Evolutionary conservation across 2,329 filamentous ascomycete genomes (phyloP).

Genomic region (Mycocentrospora acerina): DNA sequence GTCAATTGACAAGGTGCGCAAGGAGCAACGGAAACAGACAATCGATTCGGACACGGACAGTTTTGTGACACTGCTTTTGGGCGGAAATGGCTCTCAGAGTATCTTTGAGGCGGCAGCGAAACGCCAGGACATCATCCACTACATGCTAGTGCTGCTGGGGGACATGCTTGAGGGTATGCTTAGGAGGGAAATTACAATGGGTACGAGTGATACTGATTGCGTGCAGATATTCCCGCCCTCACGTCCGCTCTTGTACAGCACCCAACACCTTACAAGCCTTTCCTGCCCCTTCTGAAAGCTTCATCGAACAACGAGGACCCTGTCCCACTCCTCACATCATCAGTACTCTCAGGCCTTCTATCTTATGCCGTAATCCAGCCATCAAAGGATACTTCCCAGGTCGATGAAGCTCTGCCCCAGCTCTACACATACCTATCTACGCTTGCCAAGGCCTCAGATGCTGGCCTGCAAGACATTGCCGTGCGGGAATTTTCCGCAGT

Average conservation of each 20-base stretch:
- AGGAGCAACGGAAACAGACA: conserved; percentile 81
- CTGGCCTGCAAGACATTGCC: conserved; percentile 90
- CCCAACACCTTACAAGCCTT: conserved; percentile 71
- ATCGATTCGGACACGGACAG: conserved; percentile 78
- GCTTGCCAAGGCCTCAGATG: conserved; percentile 81
- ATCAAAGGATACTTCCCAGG: conserved; percentile 60
- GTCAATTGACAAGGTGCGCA: conserved; percentile 93
- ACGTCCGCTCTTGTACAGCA: conserved; percentile 74
- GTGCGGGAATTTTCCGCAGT: conserved; percentile 88
- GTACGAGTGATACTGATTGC: conserved; percentile 16
- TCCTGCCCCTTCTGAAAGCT: conserved; percentile 80
- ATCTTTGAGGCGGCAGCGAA: conserved; percentile 80
- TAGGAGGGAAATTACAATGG: neutral
- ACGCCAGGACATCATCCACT: conserved; percentile 88
- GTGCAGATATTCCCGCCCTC: conserved; percentile 73
- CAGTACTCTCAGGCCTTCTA: conserved; percentile 79
- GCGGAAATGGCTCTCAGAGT: conserved; percentile 64
- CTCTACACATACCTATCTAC: conserved; percentile 84
- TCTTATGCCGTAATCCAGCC: conserved; percentile 63
- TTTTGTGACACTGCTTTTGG: conserved; percentile 79
- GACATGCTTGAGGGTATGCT: conserved; percentile 80
- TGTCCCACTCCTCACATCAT: conserved; percentile 86
- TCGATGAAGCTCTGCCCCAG: conserved; percentile 74
- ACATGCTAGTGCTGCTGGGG: conserved; percentile 84
- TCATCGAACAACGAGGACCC: conserved; percentile 82